These are phyloP conservation scores for Euphorbia celastroides DNA, from an alignment of 441 rosid genomes.

Conservation along the genomic window DNA sequence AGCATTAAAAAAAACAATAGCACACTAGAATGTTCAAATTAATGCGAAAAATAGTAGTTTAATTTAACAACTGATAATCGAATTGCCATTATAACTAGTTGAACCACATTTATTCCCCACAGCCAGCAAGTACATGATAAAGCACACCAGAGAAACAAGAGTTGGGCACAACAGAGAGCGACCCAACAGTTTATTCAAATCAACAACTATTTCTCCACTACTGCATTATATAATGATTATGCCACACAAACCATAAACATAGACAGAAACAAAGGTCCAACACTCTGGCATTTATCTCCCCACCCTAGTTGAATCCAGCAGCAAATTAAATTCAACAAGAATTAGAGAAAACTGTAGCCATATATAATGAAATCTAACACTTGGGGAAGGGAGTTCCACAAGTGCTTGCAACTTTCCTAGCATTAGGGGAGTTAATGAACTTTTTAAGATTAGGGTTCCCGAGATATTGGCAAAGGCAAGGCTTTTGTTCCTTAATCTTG, in stretches of 20 bases:
- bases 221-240: not conserved
- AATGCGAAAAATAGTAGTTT: not conserved
- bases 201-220: slow-evolving; percentile 15
- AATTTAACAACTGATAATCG: not conserved
- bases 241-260: not conserved
- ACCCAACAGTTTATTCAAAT: slow-evolving; percentile 12
- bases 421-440: slow-evolving; percentile 65
- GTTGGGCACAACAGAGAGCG: slow-evolving; percentile 7
- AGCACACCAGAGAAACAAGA: slow-evolving; percentile 9
- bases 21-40: too few species aligned
- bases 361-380: slow-evolving; percentile 33
- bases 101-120: not conserved
- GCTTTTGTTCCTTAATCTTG: slow-evolving; percentile 81
- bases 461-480: slow-evolving; percentile 85
- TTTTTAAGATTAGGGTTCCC: slow-evolving; percentile 54
- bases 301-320: not conserved
- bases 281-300: slow-evolving; percentile 8
- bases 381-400: slow-evolving; percentile 71
- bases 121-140: slow-evolving; percentile 4
- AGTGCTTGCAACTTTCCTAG: slow-evolving; percentile 63
- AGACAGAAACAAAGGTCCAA: not conserved
- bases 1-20: too few species aligned
- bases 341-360: not conserved
- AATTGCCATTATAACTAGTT: not conserved
- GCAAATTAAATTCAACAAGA: not conserved